phyloP scores from a whole-genome alignment of 371 early-diverging fungal species.

The Rhizopus microsporus region DNA sequence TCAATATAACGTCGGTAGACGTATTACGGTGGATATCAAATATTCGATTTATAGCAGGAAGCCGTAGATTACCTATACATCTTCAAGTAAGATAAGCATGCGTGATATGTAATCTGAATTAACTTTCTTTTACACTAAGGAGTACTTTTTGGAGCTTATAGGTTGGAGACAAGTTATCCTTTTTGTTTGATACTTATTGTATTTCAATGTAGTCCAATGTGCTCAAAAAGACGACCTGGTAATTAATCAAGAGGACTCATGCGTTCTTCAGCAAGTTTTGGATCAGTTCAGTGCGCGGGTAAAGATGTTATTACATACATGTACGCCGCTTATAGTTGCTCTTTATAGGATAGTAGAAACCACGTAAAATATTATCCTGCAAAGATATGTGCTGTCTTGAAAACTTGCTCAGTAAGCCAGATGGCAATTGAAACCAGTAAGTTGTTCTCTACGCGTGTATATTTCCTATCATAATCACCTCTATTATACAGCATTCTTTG shows the following conservation, averaged over 20 bases:
- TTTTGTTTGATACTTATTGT: not conserved
- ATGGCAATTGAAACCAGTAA: not conserved
- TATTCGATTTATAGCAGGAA: not conserved
- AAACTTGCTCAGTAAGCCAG: not conserved
- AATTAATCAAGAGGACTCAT: not conserved
- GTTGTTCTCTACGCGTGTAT: not conserved
- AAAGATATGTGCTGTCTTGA: not conserved
- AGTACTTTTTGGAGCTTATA: not conserved
- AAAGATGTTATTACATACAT: too few relatives aligned
- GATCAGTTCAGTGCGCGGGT: too few relatives aligned
- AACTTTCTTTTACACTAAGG: not conserved
- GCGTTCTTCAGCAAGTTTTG: not conserved
- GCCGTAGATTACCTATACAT: not conserved
- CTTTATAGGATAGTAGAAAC: not conserved
- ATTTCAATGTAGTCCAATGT: not conserved
- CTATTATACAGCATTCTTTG: not conserved
- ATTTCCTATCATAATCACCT: not conserved
- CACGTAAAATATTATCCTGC: not conserved
- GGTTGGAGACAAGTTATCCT: not conserved
- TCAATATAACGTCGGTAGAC: not conserved
- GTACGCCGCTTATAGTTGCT: not conserved
- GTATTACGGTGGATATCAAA: constrained; percentile 1
- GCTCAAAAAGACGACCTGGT: not conserved
- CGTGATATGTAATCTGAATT: not conserved
- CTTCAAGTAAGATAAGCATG: not conserved